phyloP scores from a whole-genome alignment of 345 rosid species.

The Aquilaria sinensis region DNA sequence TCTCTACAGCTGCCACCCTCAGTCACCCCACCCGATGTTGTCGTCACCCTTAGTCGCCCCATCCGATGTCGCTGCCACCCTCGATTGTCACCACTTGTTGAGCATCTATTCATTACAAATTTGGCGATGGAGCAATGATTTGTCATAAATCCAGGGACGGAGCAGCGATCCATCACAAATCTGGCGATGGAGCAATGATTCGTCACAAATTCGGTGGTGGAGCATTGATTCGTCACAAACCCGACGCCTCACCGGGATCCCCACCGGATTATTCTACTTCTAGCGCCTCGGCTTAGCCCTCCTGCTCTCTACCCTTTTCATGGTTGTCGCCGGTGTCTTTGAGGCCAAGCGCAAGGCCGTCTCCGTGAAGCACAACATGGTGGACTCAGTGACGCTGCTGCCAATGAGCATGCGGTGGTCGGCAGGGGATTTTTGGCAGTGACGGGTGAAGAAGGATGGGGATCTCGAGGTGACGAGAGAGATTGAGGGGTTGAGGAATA shows the following conservation, averaged over 20 bases:
- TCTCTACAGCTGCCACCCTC: too few species aligned
- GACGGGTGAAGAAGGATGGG: too few species aligned
- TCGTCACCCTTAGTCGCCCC: too few species aligned
- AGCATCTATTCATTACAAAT: conserved; percentile 12
- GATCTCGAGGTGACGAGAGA: too few species aligned
- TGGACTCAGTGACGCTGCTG: conserved; percentile 36
- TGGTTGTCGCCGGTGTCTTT: conserved; percentile 46
- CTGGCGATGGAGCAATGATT: conserved; percentile 17
- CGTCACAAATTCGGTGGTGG: not conserved
- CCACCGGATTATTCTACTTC: conserved; percentile 43
- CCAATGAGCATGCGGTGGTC: conserved; percentile 32
- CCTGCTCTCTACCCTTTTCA: conserved; percentile 41
- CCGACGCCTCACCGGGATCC: conserved; percentile 42
- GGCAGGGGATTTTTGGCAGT: too few species aligned
- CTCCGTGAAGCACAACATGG: conserved; percentile 38
- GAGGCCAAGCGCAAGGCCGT: conserved; percentile 39
- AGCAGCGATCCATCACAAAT: conserved; percentile 31
- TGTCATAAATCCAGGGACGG: conserved; percentile 16
- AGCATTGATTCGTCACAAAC: not conserved
- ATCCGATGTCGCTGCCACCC: too few species aligned
- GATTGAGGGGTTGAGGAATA: too few species aligned
- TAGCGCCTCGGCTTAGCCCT: conserved; percentile 47
- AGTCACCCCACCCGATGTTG: too few species aligned
- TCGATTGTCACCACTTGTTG: too few species aligned
- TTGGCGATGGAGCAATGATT: conserved; percentile 6